These are phyloP conservation scores for Citrus sp. DNA, from an alignment of 345 rosid genomes.

Conservation along the genomic window DNA sequence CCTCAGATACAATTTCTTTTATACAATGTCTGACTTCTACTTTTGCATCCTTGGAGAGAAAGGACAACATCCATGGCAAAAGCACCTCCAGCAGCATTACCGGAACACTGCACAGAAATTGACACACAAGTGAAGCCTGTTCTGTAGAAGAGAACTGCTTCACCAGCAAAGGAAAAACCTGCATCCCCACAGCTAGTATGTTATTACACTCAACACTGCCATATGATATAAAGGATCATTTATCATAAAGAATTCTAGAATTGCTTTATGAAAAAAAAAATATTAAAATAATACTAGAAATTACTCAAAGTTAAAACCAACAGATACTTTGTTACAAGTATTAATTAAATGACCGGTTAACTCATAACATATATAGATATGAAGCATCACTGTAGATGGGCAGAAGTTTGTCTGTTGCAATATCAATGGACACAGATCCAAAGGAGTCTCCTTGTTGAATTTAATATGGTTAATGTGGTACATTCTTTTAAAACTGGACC, in stretches of 20 bases:
- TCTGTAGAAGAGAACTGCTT: constrained; percentile 51
- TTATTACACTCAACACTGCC: neutral
- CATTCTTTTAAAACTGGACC: neutral
- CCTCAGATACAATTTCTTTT: constrained; percentile 41
- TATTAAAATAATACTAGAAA: neutral
- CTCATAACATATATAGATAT: neutral
- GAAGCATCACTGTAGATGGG: neutral
- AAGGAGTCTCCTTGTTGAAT: neutral
- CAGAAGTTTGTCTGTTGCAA: neutral
- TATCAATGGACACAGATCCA: neutral
- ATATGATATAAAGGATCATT: neutral
- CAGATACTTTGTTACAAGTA: neutral
- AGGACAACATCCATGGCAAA: constrained; percentile 66
- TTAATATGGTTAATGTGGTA: neutral
- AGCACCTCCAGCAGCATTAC: constrained; percentile 52
- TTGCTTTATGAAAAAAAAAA: neutral
- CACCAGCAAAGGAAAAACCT: constrained; percentile 68
- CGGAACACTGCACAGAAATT: constrained; percentile 66
- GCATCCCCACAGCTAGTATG: constrained; percentile 20
- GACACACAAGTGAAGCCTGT: constrained; percentile 64
- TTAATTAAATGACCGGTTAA: neutral
- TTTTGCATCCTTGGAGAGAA: constrained; percentile 40
- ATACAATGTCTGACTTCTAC: constrained; percentile 37
- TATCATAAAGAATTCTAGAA: neutral
- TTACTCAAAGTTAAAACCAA: neutral